Percentiles rank a stretch among this genome's conserved stretches.
Evolutionary conservation across 129 eudicot genomes (phyloP).

Genomic region (Helichrysum umbraculigerum): DNA sequence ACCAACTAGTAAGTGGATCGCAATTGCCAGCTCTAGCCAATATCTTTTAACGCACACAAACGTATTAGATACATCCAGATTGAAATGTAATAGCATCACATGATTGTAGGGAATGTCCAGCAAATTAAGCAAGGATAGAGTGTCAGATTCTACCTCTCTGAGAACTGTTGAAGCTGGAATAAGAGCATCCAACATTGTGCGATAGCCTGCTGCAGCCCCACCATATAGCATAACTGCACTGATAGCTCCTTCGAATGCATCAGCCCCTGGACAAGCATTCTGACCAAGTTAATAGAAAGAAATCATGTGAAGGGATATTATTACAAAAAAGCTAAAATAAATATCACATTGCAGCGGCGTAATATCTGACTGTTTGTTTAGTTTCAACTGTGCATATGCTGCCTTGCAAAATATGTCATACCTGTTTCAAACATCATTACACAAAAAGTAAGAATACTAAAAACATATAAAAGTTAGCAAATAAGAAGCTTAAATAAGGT

Average conservation of each 20-base stretch:
- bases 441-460: not conserved
- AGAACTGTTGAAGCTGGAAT: conserved; percentile 75
- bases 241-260: conserved; percentile 87
- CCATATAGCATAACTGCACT: conserved; percentile 89
- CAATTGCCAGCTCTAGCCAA: too few species aligned
- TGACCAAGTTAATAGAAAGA: conserved; percentile 21
- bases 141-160: conserved; percentile 53
- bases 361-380: conserved; percentile 38
- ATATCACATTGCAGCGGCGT: conserved; percentile 58
- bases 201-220: conserved; percentile 92
- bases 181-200: conserved; percentile 90
- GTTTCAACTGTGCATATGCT: conserved; percentile 73
- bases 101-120: too few species aligned
- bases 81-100: too few species aligned
- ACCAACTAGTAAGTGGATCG: too few species aligned
- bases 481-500: not conserved
- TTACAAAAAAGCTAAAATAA: too few species aligned
- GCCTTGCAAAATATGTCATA: conserved; percentile 92
- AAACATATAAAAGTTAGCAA: not conserved
- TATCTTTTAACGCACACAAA: too few species aligned
- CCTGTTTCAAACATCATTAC: conserved; percentile 46
- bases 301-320: not conserved
- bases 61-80: too few species aligned
- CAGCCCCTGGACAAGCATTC: conserved; percentile 65
- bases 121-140: not conserved